Evolutionary conservation across 2,329 filamentous ascomycete species (phyloP).

Genomic region (Fusarium sulawesiense): DNA sequence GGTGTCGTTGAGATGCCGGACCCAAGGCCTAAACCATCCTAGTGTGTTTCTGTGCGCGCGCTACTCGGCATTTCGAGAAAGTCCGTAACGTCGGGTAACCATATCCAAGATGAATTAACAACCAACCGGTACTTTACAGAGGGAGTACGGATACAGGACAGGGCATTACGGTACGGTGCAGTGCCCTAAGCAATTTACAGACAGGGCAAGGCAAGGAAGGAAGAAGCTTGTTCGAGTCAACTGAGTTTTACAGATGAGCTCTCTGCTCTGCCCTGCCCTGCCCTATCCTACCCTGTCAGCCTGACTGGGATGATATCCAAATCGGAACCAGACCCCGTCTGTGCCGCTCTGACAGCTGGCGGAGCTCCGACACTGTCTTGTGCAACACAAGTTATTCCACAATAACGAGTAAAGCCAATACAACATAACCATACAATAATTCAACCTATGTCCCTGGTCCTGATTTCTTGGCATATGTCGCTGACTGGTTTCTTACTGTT

Average conservation of each 20-base stretch:
- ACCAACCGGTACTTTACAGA: background rate
- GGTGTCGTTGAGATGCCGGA: conserved; percentile 18
- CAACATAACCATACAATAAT: conserved; percentile 6
- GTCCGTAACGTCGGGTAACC: conserved; percentile 23
- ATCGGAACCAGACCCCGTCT: conserved; percentile 16
- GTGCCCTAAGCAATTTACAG: background rate
- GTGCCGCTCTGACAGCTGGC: conserved; percentile 19
- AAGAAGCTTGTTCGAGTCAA: conserved; percentile 8
- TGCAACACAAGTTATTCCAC: background rate
- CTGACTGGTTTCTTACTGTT: conserved; percentile 11
- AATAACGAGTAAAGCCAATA: background rate
- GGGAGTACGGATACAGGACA: background rate
- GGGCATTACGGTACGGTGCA: background rate
- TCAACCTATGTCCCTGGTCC: background rate
- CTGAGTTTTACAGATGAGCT: background rate
- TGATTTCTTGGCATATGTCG: conserved; percentile 22
- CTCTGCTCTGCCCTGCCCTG: background rate
- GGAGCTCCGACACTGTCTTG: background rate
- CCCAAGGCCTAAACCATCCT: conserved; percentile 18
- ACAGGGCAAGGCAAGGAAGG: background rate
- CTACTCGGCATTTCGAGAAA: conserved; percentile 29
- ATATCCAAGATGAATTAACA: conserved; percentile 28
- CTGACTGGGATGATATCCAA: background rate
- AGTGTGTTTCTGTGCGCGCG: conserved; percentile 19
- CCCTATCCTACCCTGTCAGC: background rate